Evolutionary conservation across 2,329 filamentous ascomycete species (phyloP).

Genomic region (Pseudocercospora pini-densiflorae): DNA sequence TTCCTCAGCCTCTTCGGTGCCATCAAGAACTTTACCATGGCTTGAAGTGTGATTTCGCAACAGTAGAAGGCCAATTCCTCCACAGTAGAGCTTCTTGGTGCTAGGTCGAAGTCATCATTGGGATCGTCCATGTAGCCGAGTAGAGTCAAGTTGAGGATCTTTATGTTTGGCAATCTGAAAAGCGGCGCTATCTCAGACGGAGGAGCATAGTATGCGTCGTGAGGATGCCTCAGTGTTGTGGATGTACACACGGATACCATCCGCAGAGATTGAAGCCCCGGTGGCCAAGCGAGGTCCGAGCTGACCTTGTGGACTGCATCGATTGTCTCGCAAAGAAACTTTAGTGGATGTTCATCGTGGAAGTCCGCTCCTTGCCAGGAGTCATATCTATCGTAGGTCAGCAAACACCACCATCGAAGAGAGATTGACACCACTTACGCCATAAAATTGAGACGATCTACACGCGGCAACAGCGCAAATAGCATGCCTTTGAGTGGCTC

Average conservation of each 20-base stretch:
- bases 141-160: slow-evolving; percentile 21
- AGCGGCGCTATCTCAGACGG: slow-evolving; percentile 19
- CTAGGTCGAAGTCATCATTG: slow-evolving; percentile 10
- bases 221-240: slow-evolving; percentile 15
- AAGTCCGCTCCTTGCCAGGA: background rate
- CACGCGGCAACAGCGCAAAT: slow-evolving; percentile 16
- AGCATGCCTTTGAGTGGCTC: slow-evolving; percentile 26
- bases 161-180: slow-evolving; percentile 24
- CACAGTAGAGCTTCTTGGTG: slow-evolving; percentile 16
- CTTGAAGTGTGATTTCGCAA: slow-evolving; percentile 11
- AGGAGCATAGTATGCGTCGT: slow-evolving; percentile 23
- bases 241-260: slow-evolving; percentile 24
- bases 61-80: slow-evolving; percentile 18
- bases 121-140: slow-evolving; percentile 18
- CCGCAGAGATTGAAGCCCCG: slow-evolving; percentile 19
- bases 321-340: slow-evolving; percentile 4
- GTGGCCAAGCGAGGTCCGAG: slow-evolving; percentile 16
- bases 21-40: slow-evolving; percentile 14
- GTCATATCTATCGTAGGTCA: slow-evolving; percentile 9
- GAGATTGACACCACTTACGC: background rate
- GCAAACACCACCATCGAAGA: background rate
- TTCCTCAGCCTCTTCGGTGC: slow-evolving; percentile 5
- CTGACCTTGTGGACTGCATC: background rate
- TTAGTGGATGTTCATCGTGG: slow-evolving; percentile 5
- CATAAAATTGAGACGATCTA: slow-evolving; percentile 26